Evolutionary conservation across 2,329 filamentous ascomycete genomes (phyloP).

Genomic region (Xylariaceae sp.): DNA sequence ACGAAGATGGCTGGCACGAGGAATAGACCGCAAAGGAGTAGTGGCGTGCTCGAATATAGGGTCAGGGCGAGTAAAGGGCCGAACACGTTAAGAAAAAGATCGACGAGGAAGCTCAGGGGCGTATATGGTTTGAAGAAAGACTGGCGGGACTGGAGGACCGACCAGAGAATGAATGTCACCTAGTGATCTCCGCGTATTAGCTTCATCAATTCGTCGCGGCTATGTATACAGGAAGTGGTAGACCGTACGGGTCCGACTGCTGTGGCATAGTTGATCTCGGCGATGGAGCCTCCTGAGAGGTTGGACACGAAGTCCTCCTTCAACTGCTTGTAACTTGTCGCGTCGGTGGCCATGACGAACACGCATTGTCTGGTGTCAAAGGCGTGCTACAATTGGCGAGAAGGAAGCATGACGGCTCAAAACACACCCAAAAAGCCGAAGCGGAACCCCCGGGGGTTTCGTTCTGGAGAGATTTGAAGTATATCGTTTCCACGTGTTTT

Average conservation of each 20-base stretch:
- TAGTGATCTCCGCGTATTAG: conserved; percentile 37
- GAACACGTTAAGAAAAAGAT: conserved; percentile 83
- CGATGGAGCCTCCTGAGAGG: conserved; percentile 74
- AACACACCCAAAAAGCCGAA: background rate
- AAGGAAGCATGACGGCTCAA: background rate
- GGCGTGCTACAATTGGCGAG: background rate
- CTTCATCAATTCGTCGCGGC: background rate
- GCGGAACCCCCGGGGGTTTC: background rate
- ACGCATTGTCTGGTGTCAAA: background rate
- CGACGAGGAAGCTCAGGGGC: conserved; percentile 62
- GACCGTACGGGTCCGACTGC: conserved; percentile 74
- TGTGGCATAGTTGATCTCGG: conserved; percentile 83
- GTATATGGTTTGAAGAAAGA: conserved; percentile 78
- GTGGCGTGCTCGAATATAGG: conserved; percentile 70
- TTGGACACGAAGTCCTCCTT: conserved; percentile 97
- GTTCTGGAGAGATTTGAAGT: conserved; percentile 20
- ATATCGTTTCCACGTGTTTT: background rate
- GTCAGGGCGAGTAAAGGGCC: conserved; percentile 82
- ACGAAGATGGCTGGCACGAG: conserved; percentile 65
- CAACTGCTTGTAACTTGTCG: conserved; percentile 72
- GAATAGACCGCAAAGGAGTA: conserved; percentile 71
- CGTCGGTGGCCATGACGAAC: conserved; percentile 33
- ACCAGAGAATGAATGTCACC: conserved; percentile 83
- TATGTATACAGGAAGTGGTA: background rate
- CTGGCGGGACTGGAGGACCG: conserved; percentile 76